Conservation (phyloP, 257 asterid genomes). For the Cynanchum wilfordii region DNA sequence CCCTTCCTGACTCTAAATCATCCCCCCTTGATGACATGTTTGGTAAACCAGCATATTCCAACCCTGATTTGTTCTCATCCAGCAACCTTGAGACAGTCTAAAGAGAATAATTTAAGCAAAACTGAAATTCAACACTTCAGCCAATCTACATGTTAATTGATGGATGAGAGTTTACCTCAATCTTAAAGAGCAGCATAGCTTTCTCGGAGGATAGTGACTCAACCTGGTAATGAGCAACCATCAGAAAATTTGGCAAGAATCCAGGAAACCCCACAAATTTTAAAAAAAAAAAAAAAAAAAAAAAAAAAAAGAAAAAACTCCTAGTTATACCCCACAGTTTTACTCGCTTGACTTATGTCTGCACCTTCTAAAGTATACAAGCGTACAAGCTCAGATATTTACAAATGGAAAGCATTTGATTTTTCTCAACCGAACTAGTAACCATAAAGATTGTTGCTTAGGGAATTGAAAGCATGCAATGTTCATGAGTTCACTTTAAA, state of each 20-base stretch:
- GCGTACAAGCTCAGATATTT: neutral
- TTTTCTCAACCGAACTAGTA: neutral
- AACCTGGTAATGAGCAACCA: conserved; percentile 47
- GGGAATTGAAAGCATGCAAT: neutral
- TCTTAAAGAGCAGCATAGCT: conserved; percentile 64
- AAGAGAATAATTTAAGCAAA: conserved; percentile 13
- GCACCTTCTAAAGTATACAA: neutral
- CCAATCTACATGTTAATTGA: conserved; percentile 8
- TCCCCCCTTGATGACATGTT: conserved; percentile 51
- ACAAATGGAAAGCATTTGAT: neutral
- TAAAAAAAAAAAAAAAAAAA: neutral
- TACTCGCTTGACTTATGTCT: neutral
- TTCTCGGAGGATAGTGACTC: conserved; percentile 87
- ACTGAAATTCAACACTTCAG: neutral
- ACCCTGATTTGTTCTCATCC: conserved; percentile 43
- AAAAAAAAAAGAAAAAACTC: no score
- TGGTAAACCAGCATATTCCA: conserved; percentile 36
- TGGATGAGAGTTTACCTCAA: conserved; percentile 53
- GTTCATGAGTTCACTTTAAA: neutral
- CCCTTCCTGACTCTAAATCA: conserved; percentile 46
- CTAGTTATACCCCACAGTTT: neutral
- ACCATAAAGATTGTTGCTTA: neutral
- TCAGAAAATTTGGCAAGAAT: conserved; percentile 2
- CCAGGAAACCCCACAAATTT: neutral
- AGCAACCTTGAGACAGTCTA: conserved; percentile 71